These are phyloP conservation scores for Suhomyces bribrorum DNA, from an alignment of 1,139 yeast species.

Conservation along the genomic window DNA sequence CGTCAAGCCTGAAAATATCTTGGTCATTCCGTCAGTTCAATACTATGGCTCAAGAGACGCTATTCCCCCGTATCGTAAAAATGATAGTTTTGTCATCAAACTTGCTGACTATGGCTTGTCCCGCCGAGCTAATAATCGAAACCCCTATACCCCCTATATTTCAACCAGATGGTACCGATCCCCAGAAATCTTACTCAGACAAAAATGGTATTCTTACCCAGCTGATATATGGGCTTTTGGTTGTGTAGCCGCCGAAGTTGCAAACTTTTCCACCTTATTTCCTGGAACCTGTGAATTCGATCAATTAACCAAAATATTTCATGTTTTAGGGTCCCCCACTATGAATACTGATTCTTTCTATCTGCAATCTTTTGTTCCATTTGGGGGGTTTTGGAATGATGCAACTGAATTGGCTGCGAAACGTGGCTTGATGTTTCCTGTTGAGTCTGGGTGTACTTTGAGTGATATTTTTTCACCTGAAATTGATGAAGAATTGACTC, in stretches of 20 bases:
- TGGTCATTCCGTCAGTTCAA: constrained; percentile 59
- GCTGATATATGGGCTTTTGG: constrained; percentile 97
- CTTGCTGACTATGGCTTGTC: constrained; percentile 93
- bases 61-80: constrained; percentile 39
- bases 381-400: constrained; percentile 71
- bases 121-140: constrained; percentile 55
- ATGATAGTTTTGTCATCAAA: constrained; percentile 65
- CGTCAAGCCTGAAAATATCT: constrained; percentile 74
- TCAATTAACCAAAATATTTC: constrained; percentile 68
- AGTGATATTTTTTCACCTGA: constrained; percentile 29
- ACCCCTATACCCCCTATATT: constrained; percentile 75
- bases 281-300: constrained; percentile 82
- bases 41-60: constrained; percentile 49
- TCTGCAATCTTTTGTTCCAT: constrained; percentile 31
- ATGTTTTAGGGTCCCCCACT: constrained; percentile 70
- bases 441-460: constrained; percentile 29
- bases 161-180: constrained; percentile 97
- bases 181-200: constrained; percentile 82
- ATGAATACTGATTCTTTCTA: constrained; percentile 9
- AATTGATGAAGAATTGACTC: constrained; percentile 35
- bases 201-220: constrained; percentile 66
- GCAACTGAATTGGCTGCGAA: constrained; percentile 51
- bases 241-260: constrained; percentile 77
- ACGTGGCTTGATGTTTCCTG: constrained; percentile 58
- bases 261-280: constrained; percentile 74